Evolutionary conservation across 805 yeast species (phyloP).

Genomic region (Lipomyces orientalis): DNA sequence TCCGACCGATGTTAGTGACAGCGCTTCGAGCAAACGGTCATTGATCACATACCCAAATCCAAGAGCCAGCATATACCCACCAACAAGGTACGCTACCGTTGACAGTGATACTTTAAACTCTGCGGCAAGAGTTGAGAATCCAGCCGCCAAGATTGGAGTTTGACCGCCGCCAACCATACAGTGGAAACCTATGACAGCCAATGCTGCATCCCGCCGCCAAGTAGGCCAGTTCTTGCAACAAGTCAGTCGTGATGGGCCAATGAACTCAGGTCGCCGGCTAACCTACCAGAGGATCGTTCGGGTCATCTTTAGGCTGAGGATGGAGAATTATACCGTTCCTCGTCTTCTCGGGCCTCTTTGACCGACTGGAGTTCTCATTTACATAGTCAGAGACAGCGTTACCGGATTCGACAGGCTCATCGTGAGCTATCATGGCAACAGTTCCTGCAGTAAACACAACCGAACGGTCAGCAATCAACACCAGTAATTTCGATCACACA

Average conservation of each 20-base stretch:
- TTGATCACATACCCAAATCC: conserved; percentile 52
- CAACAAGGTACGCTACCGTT: conserved; percentile 59
- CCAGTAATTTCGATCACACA: not conserved
- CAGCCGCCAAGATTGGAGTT: conserved; percentile 65
- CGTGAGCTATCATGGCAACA: conserved; percentile 28
- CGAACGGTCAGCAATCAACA: not conserved
- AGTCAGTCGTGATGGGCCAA: not conserved
- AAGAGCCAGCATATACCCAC: conserved; percentile 62
- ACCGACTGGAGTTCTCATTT: conserved; percentile 27
- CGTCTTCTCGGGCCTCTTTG: conserved; percentile 51
- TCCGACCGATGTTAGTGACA: not conserved
- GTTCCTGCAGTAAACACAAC: conserved; percentile 20
- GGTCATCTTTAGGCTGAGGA: conserved; percentile 68
- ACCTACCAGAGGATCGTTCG: conserved; percentile 60
- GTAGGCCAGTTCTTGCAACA: conserved; percentile 58
- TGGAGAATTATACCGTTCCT: conserved; percentile 56
- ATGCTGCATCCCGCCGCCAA: conserved; percentile 62
- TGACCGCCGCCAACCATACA: conserved; percentile 68
- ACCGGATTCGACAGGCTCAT: not conserved
- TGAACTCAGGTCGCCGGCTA: not conserved
- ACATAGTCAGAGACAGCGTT: conserved; percentile 17
- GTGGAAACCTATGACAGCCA: conserved; percentile 60
- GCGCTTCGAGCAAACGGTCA: not conserved
- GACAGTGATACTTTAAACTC: conserved; percentile 54
- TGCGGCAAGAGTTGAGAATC: conserved; percentile 50